Percentiles rank a stretch among this genome's conserved stretches.
These are phyloP conservation scores for Nothophoma quercina DNA, from an alignment of 2,329 filamentous ascomycete species.

Conservation along the genomic window DNA sequence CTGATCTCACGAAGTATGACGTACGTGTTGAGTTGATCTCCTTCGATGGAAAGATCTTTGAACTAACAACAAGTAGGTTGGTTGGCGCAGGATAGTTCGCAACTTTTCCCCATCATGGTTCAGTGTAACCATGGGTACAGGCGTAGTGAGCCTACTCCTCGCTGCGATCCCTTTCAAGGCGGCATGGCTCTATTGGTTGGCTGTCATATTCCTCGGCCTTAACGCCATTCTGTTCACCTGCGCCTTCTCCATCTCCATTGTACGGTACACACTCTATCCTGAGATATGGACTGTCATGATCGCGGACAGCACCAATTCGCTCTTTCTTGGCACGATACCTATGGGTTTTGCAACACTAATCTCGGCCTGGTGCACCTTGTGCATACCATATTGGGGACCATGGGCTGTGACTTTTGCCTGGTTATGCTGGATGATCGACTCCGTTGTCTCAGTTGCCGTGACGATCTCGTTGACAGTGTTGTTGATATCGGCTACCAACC, in stretches of 20 bases:
- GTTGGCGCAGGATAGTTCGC: constrained; percentile 47
- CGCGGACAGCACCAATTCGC: constrained; percentile 68
- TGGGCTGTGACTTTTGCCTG: constrained; percentile 60
- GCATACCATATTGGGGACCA: constrained; percentile 66
- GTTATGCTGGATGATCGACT: constrained; percentile 60
- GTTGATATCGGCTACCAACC: constrained; percentile 57
- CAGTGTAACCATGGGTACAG: constrained; percentile 66
- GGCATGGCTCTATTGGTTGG: constrained; percentile 65
- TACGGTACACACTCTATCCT: constrained; percentile 71
- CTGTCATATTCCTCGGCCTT: constrained; percentile 66
- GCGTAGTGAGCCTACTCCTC: constrained; percentile 70
- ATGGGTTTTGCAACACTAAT: constrained; percentile 75
- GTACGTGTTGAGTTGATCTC: constrained; percentile 12
- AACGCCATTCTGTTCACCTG: constrained; percentile 66
- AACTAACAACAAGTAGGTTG: constrained; percentile 25
- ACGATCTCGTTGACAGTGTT: constrained; percentile 60
- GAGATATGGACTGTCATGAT: constrained; percentile 72
- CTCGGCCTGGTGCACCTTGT: constrained; percentile 69
- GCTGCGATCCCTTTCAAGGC: constrained; percentile 68
- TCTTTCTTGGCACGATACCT: constrained; percentile 73
- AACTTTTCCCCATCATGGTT: constrained; percentile 52
- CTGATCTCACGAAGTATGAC: constrained; percentile 37
- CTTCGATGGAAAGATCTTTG: no score
- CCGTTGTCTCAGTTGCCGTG: constrained; percentile 52
- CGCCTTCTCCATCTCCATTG: constrained; percentile 62